Base-by-base conservation (phyloP, 805 yeast genomes). In the Candida boleticola region DNA sequence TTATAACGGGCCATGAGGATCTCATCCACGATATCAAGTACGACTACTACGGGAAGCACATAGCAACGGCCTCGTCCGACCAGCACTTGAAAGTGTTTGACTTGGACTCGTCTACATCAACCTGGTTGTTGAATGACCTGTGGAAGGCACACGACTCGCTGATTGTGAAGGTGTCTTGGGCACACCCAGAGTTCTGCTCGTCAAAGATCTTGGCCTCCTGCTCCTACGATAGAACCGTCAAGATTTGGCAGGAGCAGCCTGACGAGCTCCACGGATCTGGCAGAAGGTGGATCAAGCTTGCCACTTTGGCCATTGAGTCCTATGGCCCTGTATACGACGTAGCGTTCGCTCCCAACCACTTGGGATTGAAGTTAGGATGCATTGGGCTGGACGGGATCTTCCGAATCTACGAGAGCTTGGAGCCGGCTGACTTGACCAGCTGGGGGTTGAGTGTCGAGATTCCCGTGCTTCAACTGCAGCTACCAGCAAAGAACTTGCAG, bases 71-170 rank as follows among this genome's bases (percentile, higher is more conserved):
- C 45, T 88, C 97, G 3, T 87, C 95, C 0, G 99, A 93, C 64
- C 97, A 90, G 55, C 95, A 88, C 55, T 77, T 93, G 47, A 88
- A 89, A 55, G 90, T 93, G 25, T 93, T 89, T 60, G 92, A 87
- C 57, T 68, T 85, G 26, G 86, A 83, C 51, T 63, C 80, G 13
- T 66, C 74, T 21, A 74, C 83, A 1, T 78, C 76, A n/a, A 74
- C 80, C 16, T 93, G 98, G 98, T 77, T 78, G 16, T 64, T 87
- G 42, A 82, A 83, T 54, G 97, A 92, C 62, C 82, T 86, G 37
- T 93, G 97, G 95, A 86, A 85, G 51, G 98, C 98, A 0, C 99
- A 93, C 58, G 97, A 93, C 53, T 82, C 95, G 5, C 79, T 89
- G 44, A 79, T 93, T 20, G 85, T 89, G 17, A 79, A 84, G 51